Conservation (phyloP, 2,329 filamentous ascomycete species). For the Fusarium sp. region DNA sequence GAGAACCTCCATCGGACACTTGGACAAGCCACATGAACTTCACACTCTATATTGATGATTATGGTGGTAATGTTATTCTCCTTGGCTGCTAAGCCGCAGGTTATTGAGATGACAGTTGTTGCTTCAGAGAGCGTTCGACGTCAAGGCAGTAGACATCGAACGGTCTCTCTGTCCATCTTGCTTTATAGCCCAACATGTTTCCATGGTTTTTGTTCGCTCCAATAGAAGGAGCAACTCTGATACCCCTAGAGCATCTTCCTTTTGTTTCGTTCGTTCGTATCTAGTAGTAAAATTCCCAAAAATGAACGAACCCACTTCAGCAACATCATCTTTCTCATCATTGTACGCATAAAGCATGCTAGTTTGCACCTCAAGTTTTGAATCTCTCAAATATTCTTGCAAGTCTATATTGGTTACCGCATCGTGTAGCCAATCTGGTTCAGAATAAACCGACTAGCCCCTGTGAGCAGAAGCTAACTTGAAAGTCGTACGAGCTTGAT, state of each 20-base stretch:
- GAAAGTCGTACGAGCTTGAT: not conserved
- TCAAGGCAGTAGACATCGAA: not conserved
- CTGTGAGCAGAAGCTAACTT: not conserved
- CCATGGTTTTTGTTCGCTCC: not conserved
- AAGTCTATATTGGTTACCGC: not conserved
- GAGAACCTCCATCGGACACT: conserved; percentile 69
- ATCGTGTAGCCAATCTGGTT: not conserved
- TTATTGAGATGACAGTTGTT: not conserved
- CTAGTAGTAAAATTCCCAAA: not conserved
- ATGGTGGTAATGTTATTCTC: not conserved
- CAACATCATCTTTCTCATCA: not conserved
- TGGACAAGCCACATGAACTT: conserved; percentile 50
- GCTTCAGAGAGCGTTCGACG: not conserved
- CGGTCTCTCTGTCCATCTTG: not conserved
- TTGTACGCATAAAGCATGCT: conserved; percentile 14
- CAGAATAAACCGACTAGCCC: not conserved
- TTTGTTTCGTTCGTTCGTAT: conserved; percentile 5
- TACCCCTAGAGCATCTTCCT: conserved; percentile 25
- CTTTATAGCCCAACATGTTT: not conserved
- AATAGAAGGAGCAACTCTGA: conserved; percentile 38
- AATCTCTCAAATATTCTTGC: conserved; percentile 3
- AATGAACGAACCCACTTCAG: conserved; percentile 9
- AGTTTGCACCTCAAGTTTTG: conserved; percentile 1
- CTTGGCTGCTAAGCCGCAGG: not conserved
- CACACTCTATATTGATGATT: not conserved